phyloP scores from a whole-genome alignment of 2,329 filamentous ascomycete species.

The Ophiostoma sp. region DNA sequence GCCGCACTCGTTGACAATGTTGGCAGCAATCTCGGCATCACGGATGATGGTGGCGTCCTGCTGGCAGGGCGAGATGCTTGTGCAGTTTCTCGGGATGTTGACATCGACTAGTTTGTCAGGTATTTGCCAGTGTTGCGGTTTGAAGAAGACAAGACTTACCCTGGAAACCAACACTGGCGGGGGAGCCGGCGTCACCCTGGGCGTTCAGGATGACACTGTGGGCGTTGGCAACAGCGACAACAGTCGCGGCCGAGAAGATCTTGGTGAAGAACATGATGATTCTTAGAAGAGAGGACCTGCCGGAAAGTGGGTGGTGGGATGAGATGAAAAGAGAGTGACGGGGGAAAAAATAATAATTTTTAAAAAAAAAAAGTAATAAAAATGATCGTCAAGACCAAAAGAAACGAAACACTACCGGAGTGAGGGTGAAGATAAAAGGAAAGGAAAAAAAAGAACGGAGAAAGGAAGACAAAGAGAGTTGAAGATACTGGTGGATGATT shows the following conservation, averaged over 20 bases:
- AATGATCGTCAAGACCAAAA: constrained; percentile 17
- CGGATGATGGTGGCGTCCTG: constrained; percentile 59
- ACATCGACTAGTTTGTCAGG: constrained; percentile 40
- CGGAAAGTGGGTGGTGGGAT: background rate
- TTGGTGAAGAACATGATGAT: constrained; percentile 17
- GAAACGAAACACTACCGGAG: constrained; percentile 16
- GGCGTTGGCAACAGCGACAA: constrained; percentile 25
- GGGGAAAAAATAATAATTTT: background rate
- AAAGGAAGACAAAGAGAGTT: background rate
- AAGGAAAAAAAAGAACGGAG: background rate
- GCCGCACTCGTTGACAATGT: constrained; percentile 54
- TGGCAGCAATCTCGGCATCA: constrained; percentile 47
- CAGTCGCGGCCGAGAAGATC: constrained; percentile 19
- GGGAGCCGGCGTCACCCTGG: constrained; percentile 25
- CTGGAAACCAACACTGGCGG: constrained; percentile 26
- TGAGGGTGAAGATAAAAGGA: constrained; percentile 1
- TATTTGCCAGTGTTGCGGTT: background rate
- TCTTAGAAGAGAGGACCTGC: background rate
- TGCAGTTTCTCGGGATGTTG: constrained; percentile 40
- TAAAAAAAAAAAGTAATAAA: constrained; percentile 9
- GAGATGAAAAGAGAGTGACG: background rate
- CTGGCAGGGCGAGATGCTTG: constrained; percentile 28
- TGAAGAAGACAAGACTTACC: constrained; percentile 13
- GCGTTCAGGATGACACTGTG: constrained; percentile 27
- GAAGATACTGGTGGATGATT: constrained; percentile 8